Conservation (phyloP, 331 rosid species). For the Quercus phellos region DNA sequence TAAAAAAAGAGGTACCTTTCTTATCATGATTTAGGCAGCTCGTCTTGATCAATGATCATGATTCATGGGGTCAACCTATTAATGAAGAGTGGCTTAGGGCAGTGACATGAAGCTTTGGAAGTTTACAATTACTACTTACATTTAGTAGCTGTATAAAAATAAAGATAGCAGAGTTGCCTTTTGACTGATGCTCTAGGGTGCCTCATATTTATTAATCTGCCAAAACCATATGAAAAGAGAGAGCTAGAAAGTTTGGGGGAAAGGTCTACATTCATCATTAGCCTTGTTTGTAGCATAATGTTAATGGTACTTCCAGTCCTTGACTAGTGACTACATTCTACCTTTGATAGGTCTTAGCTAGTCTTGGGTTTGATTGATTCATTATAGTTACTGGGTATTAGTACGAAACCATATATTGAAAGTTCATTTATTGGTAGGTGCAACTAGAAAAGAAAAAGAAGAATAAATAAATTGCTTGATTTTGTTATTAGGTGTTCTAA, state of each 20-base stretch:
- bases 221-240: conserved; percentile 13
- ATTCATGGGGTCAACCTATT: neutral
- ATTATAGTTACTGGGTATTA: neutral
- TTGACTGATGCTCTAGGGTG: neutral
- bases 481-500: too few species aligned
- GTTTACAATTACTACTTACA: neutral
- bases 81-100: neutral
- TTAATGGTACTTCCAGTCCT: too few species aligned
- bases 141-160: too few species aligned
- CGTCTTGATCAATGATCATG: neutral
- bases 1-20: neutral
- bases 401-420: neutral
- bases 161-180: neutral
- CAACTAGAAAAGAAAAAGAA: neutral
- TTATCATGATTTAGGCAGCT: neutral
- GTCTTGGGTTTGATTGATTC: neutral
- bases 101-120: neutral
- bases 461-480: too few species aligned
- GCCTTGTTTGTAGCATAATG: neutral
- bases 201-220: neutral
- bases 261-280: neutral
- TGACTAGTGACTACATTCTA: neutral
- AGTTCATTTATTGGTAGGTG: neutral
- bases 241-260: neutral
- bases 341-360: neutral